Percentiles rank a stretch among this genome's conserved stretches.
phyloP scores from a whole-genome alignment of 169 alveolate genomes.

The Prorocentrum cordatum region DNA sequence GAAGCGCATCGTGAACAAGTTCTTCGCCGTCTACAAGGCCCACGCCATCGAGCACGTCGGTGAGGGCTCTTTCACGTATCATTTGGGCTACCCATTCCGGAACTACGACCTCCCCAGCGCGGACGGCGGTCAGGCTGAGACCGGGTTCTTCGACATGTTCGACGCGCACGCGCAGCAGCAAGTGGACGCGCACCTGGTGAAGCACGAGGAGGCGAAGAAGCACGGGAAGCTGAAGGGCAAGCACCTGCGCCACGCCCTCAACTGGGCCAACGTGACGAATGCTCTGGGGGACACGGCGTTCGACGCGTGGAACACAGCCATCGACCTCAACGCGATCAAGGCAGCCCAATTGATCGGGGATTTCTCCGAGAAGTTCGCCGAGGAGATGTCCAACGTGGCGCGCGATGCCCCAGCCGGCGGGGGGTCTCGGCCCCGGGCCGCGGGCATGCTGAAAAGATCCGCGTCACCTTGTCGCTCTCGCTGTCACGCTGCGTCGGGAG shows the following conservation, averaged over 20 bases:
- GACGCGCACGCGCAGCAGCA: not conserved
- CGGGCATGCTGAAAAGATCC: not conserved
- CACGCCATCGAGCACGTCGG: not conserved
- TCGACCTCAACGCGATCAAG: not conserved
- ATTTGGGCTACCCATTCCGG: slow-evolving; percentile 10
- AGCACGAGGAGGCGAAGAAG: not conserved
- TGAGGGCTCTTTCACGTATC: not conserved
- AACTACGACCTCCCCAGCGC: not conserved
- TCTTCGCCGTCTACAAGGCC: not conserved
- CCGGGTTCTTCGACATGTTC: not conserved
- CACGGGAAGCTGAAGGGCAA: slow-evolving; percentile 30
- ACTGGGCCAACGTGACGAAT: not conserved
- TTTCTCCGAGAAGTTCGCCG: not conserved
- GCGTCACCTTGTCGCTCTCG: not conserved
- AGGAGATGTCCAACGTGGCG: not conserved
- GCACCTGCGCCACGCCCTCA: slow-evolving; percentile 16
- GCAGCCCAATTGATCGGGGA: not conserved
- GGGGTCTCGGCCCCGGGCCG: not conserved
- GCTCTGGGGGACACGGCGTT: not conserved
- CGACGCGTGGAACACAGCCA: not conserved
- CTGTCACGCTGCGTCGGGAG: not conserved
- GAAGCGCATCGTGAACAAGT: not conserved
- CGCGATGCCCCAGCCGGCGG: not conserved
- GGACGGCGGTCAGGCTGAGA: not conserved
- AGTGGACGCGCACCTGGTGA: not conserved